Evolutionary conservation across 169 alveolate genomes (phyloP).

Genomic region (Plasmodium relictum): DNA sequence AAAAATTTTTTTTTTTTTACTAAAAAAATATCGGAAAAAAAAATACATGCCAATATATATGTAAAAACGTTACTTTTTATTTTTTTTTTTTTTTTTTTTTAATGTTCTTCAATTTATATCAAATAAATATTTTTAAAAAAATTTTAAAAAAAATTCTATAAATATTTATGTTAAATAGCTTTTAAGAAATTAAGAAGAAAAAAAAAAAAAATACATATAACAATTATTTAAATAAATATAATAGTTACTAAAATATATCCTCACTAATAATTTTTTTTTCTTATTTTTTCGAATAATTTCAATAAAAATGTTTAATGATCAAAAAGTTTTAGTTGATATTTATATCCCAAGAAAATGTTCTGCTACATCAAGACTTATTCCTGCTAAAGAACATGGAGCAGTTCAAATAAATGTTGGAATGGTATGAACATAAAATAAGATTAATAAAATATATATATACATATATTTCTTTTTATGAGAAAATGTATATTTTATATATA

Average conservation of each 20-base stretch:
- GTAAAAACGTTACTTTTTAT: no score
- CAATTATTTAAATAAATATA: no score
- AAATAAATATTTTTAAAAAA: not conserved
- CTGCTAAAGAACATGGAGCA: slow-evolving; percentile 95
- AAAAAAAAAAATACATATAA: not conserved
- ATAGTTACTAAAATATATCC: not conserved
- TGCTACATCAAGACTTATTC: slow-evolving; percentile 94
- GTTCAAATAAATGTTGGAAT: slow-evolving; percentile 94
- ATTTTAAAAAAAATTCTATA: not conserved
- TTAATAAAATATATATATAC: not conserved
- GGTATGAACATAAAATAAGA: slow-evolving; percentile 73
- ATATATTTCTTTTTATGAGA: not conserved
- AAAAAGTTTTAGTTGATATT: slow-evolving; percentile 94
- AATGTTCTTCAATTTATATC: no score
- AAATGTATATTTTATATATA: not conserved
- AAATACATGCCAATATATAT: no score
- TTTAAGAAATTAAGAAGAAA: not conserved
- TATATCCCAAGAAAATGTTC: slow-evolving; percentile 97
- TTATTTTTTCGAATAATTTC: slow-evolving; percentile 38
- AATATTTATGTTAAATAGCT: not conserved
- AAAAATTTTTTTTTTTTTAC: no score
- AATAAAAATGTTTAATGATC: slow-evolving; percentile 90
- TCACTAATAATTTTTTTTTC: not conserved
- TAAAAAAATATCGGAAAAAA: no score
- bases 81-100: no score